Evolutionary conservation across 805 yeast genomes (phyloP).

Genomic region (Ogataea siamensis): DNA sequence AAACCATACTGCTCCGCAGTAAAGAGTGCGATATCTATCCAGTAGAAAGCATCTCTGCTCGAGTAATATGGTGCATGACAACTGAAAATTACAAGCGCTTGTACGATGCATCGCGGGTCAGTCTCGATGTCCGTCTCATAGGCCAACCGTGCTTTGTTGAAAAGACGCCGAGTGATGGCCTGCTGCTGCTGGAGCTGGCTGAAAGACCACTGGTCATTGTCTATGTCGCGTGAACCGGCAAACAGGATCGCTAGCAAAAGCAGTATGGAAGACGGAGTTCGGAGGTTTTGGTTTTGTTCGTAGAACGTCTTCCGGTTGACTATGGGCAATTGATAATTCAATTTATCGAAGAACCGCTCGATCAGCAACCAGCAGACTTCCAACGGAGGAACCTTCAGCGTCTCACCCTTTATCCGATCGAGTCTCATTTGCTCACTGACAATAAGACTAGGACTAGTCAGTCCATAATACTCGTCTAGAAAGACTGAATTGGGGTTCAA

Average conservation of each 20-base stretch:
- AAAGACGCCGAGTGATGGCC: conserved; percentile 45
- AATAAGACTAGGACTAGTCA: conserved; percentile 22
- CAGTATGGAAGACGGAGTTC: conserved; percentile 56
- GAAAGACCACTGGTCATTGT: conserved; percentile 53
- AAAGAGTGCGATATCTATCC: conserved; percentile 69
- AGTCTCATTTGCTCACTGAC: conserved; percentile 18
- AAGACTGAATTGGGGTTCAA: not conserved
- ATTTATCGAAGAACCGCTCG: conserved; percentile 55
- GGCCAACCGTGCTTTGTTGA: conserved; percentile 34
- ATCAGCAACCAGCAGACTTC: conserved; percentile 54
- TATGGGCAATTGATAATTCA: conserved; percentile 68
- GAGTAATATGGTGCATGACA: conserved; percentile 12
- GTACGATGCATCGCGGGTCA: conserved; percentile 59
- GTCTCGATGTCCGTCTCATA: conserved; percentile 44
- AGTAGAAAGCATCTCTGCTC: conserved; percentile 56
- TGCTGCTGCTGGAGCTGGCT: conserved; percentile 26
- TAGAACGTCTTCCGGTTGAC: conserved; percentile 59
- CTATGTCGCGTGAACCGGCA: conserved; percentile 61
- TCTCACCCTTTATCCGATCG: conserved; percentile 45
- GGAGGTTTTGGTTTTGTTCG: conserved; percentile 50
- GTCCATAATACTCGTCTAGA: conserved; percentile 1
- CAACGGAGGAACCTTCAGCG: conserved; percentile 53
- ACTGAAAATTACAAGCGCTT: conserved; percentile 39
- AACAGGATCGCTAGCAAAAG: conserved; percentile 62
- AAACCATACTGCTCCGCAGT: conserved; percentile 74